phyloP scores from a whole-genome alignment of 768 basidiomycete species.

The Crepidotus variabilis region DNA sequence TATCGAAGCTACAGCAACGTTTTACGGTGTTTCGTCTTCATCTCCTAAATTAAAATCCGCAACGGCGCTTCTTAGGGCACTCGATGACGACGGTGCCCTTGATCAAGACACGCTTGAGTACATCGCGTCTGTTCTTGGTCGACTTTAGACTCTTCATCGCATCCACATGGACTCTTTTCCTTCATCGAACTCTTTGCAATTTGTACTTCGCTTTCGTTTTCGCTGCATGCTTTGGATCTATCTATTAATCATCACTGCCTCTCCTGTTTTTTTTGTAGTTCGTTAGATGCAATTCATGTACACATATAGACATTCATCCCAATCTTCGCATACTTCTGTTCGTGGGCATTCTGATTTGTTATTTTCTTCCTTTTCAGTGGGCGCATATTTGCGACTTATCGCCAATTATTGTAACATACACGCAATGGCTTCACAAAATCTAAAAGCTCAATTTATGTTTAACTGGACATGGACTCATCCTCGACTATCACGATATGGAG shows the following conservation, averaged over 20 bases:
- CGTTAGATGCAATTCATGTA: constrained; percentile 3
- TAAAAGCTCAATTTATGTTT: background rate
- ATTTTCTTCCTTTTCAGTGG: background rate
- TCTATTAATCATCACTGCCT: background rate
- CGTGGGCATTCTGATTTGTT: background rate
- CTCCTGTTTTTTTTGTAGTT: background rate
- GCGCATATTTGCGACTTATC: background rate
- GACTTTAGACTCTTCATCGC: constrained; percentile 10
- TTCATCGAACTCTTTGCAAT: background rate
- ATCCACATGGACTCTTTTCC: background rate
- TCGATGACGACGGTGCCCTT: constrained; percentile 33
- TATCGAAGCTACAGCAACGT: constrained; percentile 32
- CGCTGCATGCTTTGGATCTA: background rate
- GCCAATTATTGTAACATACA: background rate
- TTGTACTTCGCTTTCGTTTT: background rate
- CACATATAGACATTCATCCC: background rate
- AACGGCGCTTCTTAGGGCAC: constrained; percentile 29
- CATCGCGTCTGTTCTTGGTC: constrained; percentile 21
- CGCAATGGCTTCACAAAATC: background rate
- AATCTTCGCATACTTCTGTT: too few relatives aligned
- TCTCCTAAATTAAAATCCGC: constrained; percentile 18
- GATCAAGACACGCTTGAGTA: constrained; percentile 47
- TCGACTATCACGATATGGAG: too few relatives aligned
- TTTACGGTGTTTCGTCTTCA: constrained; percentile 12
- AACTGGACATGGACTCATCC: too few relatives aligned